A percentile compares a stretch with the other conserved stretches of the same genome.
phyloP scores from a whole-genome alignment of 139 green algal species.

The Chlorella sp. region DNA sequence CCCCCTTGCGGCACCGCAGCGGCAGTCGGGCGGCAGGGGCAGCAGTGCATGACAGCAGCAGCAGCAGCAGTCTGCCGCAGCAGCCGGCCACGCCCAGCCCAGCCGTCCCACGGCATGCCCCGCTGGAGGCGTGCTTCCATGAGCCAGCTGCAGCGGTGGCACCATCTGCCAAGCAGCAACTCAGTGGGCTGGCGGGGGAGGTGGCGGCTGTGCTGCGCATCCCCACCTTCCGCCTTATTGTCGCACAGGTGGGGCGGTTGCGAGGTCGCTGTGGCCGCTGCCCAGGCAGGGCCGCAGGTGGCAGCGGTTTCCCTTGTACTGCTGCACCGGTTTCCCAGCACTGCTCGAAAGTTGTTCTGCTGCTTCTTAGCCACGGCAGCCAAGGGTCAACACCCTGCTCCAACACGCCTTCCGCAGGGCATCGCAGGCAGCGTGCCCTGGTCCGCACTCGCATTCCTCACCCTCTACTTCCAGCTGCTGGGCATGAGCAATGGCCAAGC shows the following conservation, averaged over 20 bases:
- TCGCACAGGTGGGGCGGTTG: constrained; percentile 39
- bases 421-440: constrained; percentile 67
- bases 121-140: no score
- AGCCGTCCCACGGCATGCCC: no score
- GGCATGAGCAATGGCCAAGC: constrained; percentile 63
- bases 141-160: no score
- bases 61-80: neutral
- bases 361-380: no score
- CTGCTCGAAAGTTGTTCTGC: no score
- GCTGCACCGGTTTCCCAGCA: no score
- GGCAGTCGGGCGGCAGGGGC: neutral
- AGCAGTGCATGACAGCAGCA: neutral
- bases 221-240: constrained; percentile 58
- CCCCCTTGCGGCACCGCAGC: neutral
- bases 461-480: constrained; percentile 74
- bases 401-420: constrained; percentile 55
- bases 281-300: no score
- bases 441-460: constrained; percentile 67
- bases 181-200: constrained; percentile 4
- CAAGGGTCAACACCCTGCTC: neutral
- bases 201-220: constrained; percentile 52
- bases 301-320: no score
- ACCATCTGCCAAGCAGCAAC: neutral
- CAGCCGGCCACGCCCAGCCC: no score
- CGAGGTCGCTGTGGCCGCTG: no score